phyloP scores from a whole-genome alignment of 495 filamentous ascomycete genomes.

The Neurospora cerealis region DNA sequence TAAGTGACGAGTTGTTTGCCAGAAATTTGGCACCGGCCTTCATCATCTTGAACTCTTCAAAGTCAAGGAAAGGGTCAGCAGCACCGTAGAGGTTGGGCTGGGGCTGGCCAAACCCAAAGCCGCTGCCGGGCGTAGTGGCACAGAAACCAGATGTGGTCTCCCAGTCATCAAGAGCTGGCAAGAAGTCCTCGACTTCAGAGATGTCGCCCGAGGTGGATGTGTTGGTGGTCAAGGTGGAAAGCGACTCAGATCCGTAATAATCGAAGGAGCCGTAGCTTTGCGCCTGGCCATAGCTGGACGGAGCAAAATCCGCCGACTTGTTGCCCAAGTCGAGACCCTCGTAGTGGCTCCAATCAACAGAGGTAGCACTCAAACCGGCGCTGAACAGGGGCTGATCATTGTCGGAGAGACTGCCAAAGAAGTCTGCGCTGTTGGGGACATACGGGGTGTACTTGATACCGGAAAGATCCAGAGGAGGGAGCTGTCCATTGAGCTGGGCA shows the following conservation, averaged over 20 bases:
- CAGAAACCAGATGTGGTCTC: conserved; percentile 42
- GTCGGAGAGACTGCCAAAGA: conserved; percentile 45
- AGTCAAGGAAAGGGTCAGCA: conserved; percentile 48
- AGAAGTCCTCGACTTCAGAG: conserved; percentile 61
- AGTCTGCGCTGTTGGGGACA: conserved; percentile 40
- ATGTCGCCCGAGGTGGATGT: conserved; percentile 69
- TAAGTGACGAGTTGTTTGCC: conserved; percentile 23
- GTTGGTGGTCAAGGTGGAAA: conserved; percentile 41
- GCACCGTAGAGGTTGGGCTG: conserved; percentile 42
- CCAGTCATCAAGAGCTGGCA: conserved; percentile 45
- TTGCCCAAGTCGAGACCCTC: conserved; percentile 48
- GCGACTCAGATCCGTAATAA: conserved; percentile 42
- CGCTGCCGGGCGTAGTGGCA: conserved; percentile 36
- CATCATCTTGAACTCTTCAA: conserved; percentile 44
- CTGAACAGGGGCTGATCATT: conserved; percentile 57
- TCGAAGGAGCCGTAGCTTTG: conserved; percentile 62
- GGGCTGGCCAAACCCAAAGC: conserved; percentile 42
- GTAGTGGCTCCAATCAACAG: conserved; percentile 68
- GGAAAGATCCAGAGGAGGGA: conserved; percentile 58
- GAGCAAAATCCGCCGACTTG: conserved; percentile 41
- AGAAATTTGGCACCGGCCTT: conserved; percentile 38
- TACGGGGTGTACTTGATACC: conserved; percentile 44
- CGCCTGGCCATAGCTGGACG: conserved; percentile 57
- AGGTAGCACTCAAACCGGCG: conserved; percentile 50
- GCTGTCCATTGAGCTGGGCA: conserved; percentile 48